Conservation (phyloP, 73 alveolate species). For the Tetrahymena borealis region DNA sequence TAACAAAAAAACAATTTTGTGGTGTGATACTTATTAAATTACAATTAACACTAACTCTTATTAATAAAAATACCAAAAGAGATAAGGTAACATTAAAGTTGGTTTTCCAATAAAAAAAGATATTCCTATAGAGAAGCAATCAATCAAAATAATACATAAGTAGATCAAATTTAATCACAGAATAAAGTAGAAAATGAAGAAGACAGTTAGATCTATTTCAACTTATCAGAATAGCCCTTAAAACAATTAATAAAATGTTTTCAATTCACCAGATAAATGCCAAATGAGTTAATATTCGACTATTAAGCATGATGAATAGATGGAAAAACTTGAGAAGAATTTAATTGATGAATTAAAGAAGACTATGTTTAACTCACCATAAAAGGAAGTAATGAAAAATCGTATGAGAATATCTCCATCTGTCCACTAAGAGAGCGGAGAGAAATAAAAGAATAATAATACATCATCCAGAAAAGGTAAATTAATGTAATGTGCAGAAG, state of each 20-base stretch:
- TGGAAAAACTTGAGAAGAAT: neutral
- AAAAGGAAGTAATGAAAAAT: neutral
- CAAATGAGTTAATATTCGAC: neutral
- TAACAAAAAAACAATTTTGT: neutral
- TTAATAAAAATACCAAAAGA: neutral
- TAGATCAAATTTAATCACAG: no score
- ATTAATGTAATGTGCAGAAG: neutral
- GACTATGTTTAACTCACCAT: neutral
- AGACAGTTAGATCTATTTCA: neutral
- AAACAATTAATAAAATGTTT: neutral
- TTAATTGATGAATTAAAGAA: neutral
- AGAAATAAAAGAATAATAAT: neutral
- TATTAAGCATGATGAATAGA: neutral
- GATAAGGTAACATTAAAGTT: no score
- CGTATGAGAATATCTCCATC: neutral
- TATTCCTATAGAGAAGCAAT: no score
- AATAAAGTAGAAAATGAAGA: neutral
- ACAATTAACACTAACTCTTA: neutral
- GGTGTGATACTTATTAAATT: neutral
- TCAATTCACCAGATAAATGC: neutral
- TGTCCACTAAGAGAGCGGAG: neutral
- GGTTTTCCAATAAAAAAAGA: no score
- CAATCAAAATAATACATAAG: no score
- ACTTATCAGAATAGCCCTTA: neutral
- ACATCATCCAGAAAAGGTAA: neutral